Percentiles rank a stretch among this genome's conserved stretches.
Evolutionary conservation across 1,284 basidiomycete genomes (phyloP).

Genomic region (Sanghuangporus baumii): DNA sequence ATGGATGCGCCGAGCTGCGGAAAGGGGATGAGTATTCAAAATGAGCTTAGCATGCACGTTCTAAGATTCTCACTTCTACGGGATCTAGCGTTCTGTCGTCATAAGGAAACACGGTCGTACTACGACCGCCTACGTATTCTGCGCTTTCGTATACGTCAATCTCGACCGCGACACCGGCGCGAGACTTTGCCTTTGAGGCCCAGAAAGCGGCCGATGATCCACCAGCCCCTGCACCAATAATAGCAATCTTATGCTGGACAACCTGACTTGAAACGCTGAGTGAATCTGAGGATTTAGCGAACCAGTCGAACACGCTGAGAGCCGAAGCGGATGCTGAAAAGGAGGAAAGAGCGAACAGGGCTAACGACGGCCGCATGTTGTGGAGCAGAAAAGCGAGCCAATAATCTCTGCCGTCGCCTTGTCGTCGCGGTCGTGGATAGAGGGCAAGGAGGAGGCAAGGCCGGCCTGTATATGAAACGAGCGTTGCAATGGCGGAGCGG

Average conservation of each 20-base stretch:
- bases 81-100: slow-evolving; percentile 54
- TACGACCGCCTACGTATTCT: slow-evolving; percentile 80
- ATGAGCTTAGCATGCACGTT: neutral
- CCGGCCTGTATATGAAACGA: neutral
- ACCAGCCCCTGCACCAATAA: slow-evolving; percentile 85
- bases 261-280: slow-evolving; percentile 14
- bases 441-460: neutral
- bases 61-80: slow-evolving; percentile 40
- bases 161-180: slow-evolving; percentile 61
- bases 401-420: neutral
- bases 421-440: neutral
- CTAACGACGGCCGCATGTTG: slow-evolving; percentile 12
- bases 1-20: slow-evolving; percentile 74
- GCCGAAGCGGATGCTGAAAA: slow-evolving; percentile 3
- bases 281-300: slow-evolving; percentile 6
- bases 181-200: slow-evolving; percentile 68
- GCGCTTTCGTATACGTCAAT: slow-evolving; percentile 81
- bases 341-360: neutral
- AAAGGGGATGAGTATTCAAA: neutral
- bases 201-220: slow-evolving; percentile 87
- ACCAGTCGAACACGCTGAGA: slow-evolving; percentile 14
- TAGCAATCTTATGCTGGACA: slow-evolving; percentile 47
- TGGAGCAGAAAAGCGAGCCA: neutral
- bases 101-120: slow-evolving; percentile 75
- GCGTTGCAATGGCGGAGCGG: neutral